Conservation (phyloP, 2,329 filamentous ascomycete genomes). For the Stenocarpella maydis region DNA sequence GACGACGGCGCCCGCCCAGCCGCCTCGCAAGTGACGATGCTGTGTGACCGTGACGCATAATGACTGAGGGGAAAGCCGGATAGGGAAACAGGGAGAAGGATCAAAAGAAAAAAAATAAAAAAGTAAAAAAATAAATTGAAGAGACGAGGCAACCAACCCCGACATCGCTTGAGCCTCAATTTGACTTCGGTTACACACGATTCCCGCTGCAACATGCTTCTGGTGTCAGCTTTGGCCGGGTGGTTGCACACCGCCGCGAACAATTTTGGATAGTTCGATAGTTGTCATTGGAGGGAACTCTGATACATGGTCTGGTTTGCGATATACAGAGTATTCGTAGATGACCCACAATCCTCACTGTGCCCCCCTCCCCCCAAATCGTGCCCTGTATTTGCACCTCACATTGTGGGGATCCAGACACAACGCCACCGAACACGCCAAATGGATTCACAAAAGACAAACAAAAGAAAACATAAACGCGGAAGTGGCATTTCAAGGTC, state of each 20-base stretch:
- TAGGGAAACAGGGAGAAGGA: background rate
- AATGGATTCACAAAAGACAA: background rate
- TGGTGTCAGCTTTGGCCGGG: background rate
- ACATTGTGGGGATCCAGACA: no score
- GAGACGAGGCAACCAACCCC: background rate
- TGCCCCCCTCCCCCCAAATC: background rate
- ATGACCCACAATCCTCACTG: slow-evolving; percentile 1
- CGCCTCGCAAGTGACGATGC: background rate
- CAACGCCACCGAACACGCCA: no score
- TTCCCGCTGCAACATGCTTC: slow-evolving; percentile 17
- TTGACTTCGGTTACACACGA: slow-evolving; percentile 30
- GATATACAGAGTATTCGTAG: slow-evolving; percentile 1
- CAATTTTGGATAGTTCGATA: background rate
- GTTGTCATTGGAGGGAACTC: slow-evolving; percentile 7
- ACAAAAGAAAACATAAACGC: no score
- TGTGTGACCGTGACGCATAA: slow-evolving; percentile 19
- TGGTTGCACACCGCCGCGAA: background rate
- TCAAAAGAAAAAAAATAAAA: background rate
- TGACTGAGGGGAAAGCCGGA: background rate
- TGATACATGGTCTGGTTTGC: background rate
- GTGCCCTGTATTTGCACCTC: background rate
- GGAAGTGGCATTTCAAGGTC: background rate
- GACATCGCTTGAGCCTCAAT: slow-evolving; percentile 30
- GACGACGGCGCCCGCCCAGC: background rate
- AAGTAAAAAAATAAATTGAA: no score